Evolutionary conservation across 768 basidiomycete genomes (phyloP), one percentile per base, ranked within the genome.

Genomic region (Mycena vulgaris): DNA sequence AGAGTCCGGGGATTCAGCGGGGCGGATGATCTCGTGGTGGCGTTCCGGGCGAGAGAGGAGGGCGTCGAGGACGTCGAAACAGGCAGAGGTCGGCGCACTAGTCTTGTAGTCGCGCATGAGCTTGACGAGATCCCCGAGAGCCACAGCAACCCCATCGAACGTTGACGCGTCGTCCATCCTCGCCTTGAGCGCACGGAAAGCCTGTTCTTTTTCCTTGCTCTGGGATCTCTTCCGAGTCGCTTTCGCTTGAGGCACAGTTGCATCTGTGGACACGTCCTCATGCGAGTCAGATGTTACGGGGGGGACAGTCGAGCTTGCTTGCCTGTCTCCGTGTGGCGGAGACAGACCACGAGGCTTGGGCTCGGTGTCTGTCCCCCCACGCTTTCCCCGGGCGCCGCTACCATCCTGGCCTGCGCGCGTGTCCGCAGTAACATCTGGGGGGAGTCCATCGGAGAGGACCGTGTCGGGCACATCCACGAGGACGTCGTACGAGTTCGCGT

Each of bases 321-420:
- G n/a, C n/a, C n/a, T n/a, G 59, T 33, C 63, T 11, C 23, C 63
- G 8, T 1, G 53, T 48, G 63, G 53, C 53, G 55, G 63, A 65
- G 62, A 35, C 62, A 63, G 39, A 61, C 47, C 40, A 17, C 45
- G 59, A 48, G 52, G 28, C 21, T 49, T 49, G 2, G 35, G 62
- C 27, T 48, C 33, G 33, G 13, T 53, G 28, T 31, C 48, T 52
- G 61, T 19, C 61, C 61, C 61, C 61, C 61, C 61, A 52, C 61
- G 61, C 61, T 53, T 63, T 53, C 37, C 21, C 14, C n/a, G n/a
- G n/a, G n/a, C n/a, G n/a, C n/a, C n/a, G n/a, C n/a, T n/a, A n/a
- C n/a, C n/a, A n/a, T n/a, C n/a, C n/a, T n/a, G n/a, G n/a, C n/a
- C n/a, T n/a, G n/a, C n/a, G n/a, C n/a, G n/a, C n/a, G n/a, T n/a